These are phyloP conservation scores for Zymoseptoria tritici DNA, from an alignment of 2,329 filamentous ascomycete genomes.

Conservation along the genomic window DNA sequence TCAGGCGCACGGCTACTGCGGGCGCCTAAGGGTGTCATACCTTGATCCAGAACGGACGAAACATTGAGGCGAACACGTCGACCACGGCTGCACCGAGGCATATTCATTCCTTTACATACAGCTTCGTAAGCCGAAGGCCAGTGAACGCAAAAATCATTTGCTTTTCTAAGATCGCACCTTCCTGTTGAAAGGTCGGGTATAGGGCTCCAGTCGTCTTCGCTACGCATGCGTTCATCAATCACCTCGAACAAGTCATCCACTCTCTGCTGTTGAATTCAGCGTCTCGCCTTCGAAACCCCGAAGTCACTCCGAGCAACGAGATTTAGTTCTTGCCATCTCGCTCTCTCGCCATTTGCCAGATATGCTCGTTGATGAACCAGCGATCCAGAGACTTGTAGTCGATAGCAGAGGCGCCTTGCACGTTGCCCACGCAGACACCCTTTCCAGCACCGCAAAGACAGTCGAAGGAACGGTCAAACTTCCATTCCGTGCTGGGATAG, in stretches of 20 bases:
- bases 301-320: neutral
- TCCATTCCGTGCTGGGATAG: constrained; percentile 45
- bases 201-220: neutral
- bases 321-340: constrained; percentile 7
- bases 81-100: too few species aligned
- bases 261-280: constrained; percentile 8
- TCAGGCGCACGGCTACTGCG: constrained; percentile 13
- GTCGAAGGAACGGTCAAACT: constrained; percentile 41
- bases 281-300: constrained; percentile 1
- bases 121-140: neutral
- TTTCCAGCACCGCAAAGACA: constrained; percentile 36
- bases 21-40: constrained; percentile 7
- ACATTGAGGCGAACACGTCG: neutral
- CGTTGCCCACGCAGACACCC: constrained; percentile 32
- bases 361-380: constrained; percentile 37
- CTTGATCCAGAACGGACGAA: neutral
- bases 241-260: neutral
- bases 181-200: constrained; percentile 15
- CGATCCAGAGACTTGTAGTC: constrained; percentile 11
- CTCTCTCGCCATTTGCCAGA: constrained; percentile 23
- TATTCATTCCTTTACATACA: neutral
- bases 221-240: neutral
- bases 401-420: constrained; percentile 36
- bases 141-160: neutral
- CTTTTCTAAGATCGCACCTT: neutral